A percentile compares a stretch with the other conserved stretches of the same genome.
Evolutionary conservation across 2,329 filamentous ascomycete species (phyloP).

Genomic region (Torrubiellomyces zombiae): DNA sequence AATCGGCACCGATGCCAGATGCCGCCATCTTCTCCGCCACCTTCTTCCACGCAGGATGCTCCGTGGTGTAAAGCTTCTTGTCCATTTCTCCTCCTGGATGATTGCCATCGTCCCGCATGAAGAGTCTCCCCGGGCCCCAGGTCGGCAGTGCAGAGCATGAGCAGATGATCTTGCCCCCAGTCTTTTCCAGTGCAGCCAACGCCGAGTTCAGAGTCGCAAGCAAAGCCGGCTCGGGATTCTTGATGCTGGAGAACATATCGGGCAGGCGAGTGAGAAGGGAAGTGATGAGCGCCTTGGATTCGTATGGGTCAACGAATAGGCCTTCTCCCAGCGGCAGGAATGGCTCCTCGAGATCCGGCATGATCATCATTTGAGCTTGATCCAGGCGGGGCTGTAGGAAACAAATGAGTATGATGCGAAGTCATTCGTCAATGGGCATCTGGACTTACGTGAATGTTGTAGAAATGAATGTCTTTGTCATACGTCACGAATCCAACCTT

Average conservation of each 20-base stretch:
- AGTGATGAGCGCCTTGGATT: constrained; percentile 74
- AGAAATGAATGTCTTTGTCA: constrained; percentile 95
- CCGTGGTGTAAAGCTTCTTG: constrained; percentile 80
- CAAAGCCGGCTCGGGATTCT: constrained; percentile 80
- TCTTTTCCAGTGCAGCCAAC: constrained; percentile 65
- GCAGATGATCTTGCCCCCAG: constrained; percentile 84
- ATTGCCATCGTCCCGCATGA: constrained; percentile 77
- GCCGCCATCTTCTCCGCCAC: constrained; percentile 76
- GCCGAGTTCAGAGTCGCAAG: constrained; percentile 73
- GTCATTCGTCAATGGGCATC: background rate
- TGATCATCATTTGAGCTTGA: constrained; percentile 93
- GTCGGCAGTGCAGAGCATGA: constrained; percentile 78
- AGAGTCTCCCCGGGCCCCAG: constrained; percentile 73
- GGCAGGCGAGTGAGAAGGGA: constrained; percentile 75
- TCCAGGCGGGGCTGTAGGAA: constrained; percentile 49
- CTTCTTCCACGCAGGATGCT: constrained; percentile 79
- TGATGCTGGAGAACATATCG: constrained; percentile 69
- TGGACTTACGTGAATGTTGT: constrained; percentile 66
- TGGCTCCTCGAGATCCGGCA: constrained; percentile 93
- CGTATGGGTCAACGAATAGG: constrained; percentile 84
- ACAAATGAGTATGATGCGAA: background rate
- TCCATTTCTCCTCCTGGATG: constrained; percentile 74
- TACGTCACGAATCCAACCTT: constrained; percentile 93
- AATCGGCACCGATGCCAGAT: constrained; percentile 73
- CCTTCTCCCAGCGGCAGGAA: constrained; percentile 86